Percentiles rank a stretch among this genome's conserved stretches.
Conservation (phyloP, 495 filamentous ascomycete species). For the Penicillium cosmopolitanum region DNA sequence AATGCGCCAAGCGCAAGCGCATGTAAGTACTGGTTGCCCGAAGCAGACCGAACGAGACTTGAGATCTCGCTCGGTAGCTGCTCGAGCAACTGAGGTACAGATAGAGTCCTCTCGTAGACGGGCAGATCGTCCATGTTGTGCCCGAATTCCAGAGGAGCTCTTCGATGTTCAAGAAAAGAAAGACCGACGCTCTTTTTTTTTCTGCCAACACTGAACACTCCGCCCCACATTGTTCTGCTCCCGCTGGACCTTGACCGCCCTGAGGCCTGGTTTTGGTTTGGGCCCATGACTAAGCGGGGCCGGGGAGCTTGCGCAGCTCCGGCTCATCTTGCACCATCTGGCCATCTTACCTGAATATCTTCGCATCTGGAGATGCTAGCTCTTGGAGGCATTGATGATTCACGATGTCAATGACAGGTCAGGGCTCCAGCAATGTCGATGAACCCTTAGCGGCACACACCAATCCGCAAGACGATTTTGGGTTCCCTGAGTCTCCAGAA, state of each 20-base stretch:
- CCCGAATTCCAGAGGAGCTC: constrained; percentile 44
- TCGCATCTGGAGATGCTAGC: constrained; percentile 23
- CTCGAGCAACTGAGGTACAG: constrained; percentile 50
- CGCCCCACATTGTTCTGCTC: constrained; percentile 30
- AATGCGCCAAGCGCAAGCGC: constrained; percentile 69
- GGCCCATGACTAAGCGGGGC: constrained; percentile 20
- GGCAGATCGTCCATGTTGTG: constrained; percentile 47
- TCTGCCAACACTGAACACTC: constrained; percentile 40
- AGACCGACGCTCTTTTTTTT: constrained; percentile 42
- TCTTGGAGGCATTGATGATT: constrained; percentile 24
- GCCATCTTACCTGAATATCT: constrained; percentile 6
- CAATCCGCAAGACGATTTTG: constrained; percentile 18
- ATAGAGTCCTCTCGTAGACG: constrained; percentile 50
- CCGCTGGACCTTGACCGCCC: constrained; percentile 33
- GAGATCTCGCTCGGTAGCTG: constrained; percentile 67
- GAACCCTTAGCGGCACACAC: constrained; percentile 15
- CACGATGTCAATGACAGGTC: constrained; percentile 33
- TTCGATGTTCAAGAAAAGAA: constrained; percentile 29
- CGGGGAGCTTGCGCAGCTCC: constrained; percentile 24
- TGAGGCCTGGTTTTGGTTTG: constrained; percentile 7
- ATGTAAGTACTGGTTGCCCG: constrained; percentile 68
- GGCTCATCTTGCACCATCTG: background rate
- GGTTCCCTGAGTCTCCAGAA: constrained; percentile 17
- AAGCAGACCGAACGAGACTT: constrained; percentile 63
- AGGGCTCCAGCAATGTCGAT: constrained; percentile 22